Conservation (phyloP, 1,284 basidiomycete genomes). For the Coriolopsis trogii region DNA sequence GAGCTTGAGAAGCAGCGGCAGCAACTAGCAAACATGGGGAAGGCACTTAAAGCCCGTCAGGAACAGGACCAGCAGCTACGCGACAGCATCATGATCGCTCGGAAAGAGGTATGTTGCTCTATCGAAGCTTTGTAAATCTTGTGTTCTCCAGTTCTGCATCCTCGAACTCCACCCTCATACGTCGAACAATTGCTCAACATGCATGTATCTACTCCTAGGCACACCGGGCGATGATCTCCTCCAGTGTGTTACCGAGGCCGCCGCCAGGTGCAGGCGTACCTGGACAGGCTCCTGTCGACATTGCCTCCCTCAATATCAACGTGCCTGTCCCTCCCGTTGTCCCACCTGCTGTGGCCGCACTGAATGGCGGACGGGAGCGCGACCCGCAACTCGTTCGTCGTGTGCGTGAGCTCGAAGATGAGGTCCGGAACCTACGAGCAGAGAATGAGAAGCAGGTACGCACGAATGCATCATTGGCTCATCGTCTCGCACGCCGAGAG, state of each 20-base stretch:
- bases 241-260: constrained; percentile 52
- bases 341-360: constrained; percentile 53
- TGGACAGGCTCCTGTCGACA: constrained; percentile 45
- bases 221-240: constrained; percentile 74
- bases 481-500: constrained; percentile 57
- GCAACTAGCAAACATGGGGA: constrained; percentile 60
- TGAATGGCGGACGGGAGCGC: constrained; percentile 52
- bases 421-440: constrained; percentile 59
- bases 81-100: constrained; percentile 77
- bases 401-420: constrained; percentile 80
- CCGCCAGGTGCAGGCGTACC: neutral
- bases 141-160: neutral
- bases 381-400: constrained; percentile 70
- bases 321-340: constrained; percentile 52
- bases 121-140: too few relatives aligned
- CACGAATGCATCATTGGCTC: constrained; percentile 20
- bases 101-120: constrained; percentile 65
- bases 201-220: constrained; percentile 47
- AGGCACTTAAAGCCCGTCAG: constrained; percentile 63
- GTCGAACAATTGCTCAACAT: neutral
- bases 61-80: constrained; percentile 77
- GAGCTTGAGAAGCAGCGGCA: constrained; percentile 60
- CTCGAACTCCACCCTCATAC: neutral
- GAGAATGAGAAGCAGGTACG: constrained; percentile 85
- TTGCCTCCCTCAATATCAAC: constrained; percentile 58